Evolutionary conservation across 2,329 filamentous ascomycete genomes (phyloP).

Genomic region (Aspergillus sp.): DNA sequence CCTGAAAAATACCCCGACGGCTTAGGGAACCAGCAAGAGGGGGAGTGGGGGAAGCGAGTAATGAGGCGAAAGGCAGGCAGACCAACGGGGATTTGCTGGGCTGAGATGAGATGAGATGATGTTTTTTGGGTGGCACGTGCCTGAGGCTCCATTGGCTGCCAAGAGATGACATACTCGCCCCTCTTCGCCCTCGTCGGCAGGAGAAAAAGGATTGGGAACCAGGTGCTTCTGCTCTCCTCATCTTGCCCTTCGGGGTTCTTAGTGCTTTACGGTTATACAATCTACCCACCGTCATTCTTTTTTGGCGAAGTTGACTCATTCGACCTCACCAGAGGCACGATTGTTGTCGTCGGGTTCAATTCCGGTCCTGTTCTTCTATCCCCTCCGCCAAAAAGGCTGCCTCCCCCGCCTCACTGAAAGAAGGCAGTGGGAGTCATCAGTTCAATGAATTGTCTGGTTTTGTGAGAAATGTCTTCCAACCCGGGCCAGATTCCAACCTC

Average conservation of each 20-base stretch:
- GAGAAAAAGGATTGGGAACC: conserved; percentile 12
- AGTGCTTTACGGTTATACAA: neutral
- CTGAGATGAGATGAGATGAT: conserved; percentile 21
- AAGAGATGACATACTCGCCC: conserved; percentile 20
- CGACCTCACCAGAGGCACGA: too few species aligned
- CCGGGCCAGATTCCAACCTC: conserved; percentile 28
- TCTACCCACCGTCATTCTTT: too few species aligned
- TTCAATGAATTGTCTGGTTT: neutral
- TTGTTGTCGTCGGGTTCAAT: too few species aligned
- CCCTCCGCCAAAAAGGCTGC: conserved; percentile 5
- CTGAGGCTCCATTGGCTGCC: conserved; percentile 17
- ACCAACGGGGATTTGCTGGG: conserved; percentile 12
- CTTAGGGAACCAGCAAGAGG: too few species aligned
- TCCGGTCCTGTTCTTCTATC: neutral
- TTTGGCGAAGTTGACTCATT: too few species aligned
- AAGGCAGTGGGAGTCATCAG: neutral
- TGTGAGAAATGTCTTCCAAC: conserved; percentile 37
- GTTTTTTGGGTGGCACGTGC: conserved; percentile 24
- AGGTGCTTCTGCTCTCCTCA: conserved; percentile 13
- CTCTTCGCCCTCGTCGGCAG: conserved; percentile 9
- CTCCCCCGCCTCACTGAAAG: neutral
- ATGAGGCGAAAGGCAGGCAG: conserved; percentile 4
- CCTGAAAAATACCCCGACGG: too few species aligned
- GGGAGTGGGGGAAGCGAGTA: too few species aligned
- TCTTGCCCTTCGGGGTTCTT: conserved; percentile 11